These are phyloP conservation scores for Coriolopsis trogii DNA, from an alignment of 1,284 basidiomycete species.

Conservation along the genomic window DNA sequence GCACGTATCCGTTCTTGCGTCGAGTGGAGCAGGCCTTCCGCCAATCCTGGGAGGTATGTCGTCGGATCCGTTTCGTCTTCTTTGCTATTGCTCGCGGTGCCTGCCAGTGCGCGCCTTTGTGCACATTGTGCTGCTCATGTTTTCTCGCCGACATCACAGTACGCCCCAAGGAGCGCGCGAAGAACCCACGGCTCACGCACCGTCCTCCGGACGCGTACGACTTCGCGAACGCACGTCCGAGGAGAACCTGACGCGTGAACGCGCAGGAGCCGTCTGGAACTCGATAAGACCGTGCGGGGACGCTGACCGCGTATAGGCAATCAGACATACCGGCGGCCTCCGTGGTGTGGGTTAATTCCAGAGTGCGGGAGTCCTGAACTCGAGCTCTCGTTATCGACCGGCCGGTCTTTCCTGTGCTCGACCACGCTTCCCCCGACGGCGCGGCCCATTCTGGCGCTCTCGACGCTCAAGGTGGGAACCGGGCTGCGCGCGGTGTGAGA, in stretches of 20 bases:
- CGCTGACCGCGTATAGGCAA: not conserved
- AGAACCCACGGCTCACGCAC: constrained; percentile 8
- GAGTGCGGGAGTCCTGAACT: no score
- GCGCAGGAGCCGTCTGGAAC: not conserved
- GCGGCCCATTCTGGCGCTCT: constrained; percentile 3
- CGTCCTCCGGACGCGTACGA: constrained; percentile 8
- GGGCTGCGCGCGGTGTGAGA: not conserved
- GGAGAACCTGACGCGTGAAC: constrained; percentile 1
- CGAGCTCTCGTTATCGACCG: not conserved
- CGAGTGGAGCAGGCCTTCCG: no score
- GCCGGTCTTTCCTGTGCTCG: not conserved
- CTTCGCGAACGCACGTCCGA: constrained; percentile 1
- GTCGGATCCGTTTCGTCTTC: no score
- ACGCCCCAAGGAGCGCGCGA: constrained; percentile 1
- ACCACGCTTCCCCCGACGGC: constrained; percentile 4
- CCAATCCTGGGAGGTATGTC: no score
- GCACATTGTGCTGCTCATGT: no score
- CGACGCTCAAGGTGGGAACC: no score
- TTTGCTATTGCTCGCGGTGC: no score
- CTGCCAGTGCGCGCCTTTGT: no score
- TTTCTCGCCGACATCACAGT: not conserved
- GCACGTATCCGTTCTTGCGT: no score
- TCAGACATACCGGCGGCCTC: constrained; percentile 3
- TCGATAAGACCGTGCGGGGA: constrained; percentile 8
- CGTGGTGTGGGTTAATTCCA: no score